A percentile compares a stretch with the other conserved stretches of the same genome.
phyloP scores from a whole-genome alignment of 805 yeast species.

The Yarrowia divulgata region DNA sequence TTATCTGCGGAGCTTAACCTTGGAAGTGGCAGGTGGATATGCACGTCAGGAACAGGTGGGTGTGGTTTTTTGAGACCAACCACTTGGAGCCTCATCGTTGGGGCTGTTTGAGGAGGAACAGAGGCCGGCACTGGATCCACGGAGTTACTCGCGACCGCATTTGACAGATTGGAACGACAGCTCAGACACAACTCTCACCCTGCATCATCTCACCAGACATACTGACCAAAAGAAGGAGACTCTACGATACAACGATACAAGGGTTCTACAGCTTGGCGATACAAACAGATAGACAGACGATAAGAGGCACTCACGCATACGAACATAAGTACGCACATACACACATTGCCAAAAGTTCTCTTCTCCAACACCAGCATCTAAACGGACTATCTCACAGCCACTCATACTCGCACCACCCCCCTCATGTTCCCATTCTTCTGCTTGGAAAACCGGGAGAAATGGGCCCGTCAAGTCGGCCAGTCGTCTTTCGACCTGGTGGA shows the following conservation, averaged over 20 bases:
- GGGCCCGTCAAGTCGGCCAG: conserved; percentile 45
- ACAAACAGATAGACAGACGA: neutral
- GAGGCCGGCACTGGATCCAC: neutral
- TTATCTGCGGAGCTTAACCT: conserved; percentile 23
- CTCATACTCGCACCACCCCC: no score
- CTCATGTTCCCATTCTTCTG: conserved; percentile 34
- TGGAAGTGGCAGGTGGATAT: neutral
- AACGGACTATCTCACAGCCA: no score
- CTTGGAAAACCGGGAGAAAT: conserved; percentile 40
- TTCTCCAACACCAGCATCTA: no score
- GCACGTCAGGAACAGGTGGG: neutral
- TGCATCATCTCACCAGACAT: neutral
- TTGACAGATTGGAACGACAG: no score
- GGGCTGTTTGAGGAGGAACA: conserved; percentile 25
- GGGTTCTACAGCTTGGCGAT: neutral
- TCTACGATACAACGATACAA: no score
- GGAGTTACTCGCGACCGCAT: neutral
- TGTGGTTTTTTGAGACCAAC: conserved; percentile 3
- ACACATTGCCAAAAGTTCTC: no score
- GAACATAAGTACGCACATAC: no score
- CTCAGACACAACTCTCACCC: neutral
- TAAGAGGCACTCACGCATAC: no score
- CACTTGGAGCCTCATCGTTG: conserved; percentile 12
- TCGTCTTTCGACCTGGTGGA: conserved; percentile 44
- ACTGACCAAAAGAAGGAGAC: neutral